Base-by-base conservation (phyloP, 352 stramenopile genomes). In the Pythium phragmiticola region DNA sequence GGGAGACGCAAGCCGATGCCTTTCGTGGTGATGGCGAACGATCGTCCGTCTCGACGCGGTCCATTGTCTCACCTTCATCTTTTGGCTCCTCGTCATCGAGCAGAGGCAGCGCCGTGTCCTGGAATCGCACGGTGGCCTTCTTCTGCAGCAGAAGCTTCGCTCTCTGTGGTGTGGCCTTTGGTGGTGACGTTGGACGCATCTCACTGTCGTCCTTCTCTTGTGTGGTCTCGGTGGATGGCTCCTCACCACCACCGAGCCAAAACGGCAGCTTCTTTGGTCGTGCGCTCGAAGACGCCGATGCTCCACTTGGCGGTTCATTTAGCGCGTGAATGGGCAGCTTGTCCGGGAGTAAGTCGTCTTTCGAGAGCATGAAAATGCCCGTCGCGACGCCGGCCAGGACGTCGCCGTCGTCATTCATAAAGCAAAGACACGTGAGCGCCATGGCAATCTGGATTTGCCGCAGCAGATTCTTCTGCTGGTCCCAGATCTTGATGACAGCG, bases 401-500 rank as follows among this genome's bases (percentile, higher is more conserved):
- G 60, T 92, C 83, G 0, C 80, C 83, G 33, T 74, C 49, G 0
- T 69, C 60, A 21, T 92, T 92, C 66, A 87, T 83, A 47, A 92
- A 92, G 58, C 80, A 90, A 0, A 90, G 37, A 41, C 72, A 82
- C 5, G 77, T 83, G 60, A 90, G 69, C 36, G 83, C 75, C 36
- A 82, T 81, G 2, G 80, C 76, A 34, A 89, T 73, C 14, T 72
- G 78, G 6, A 90, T 70, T 56, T 89, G 72, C 2, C 80, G 75
- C 53, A 92, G 69, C 9, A 88, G 45, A 30, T 63, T 71, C 57
- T 83, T 83, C 19, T 80, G 57, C 26, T 89, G 81, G 53, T 88
- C 76, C 83, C 83, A 92, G 55, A 89, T 65, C 69, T 90, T 89
- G 46, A 90, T 70, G 30, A 86, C 70, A 12, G 82, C 82, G 54